Base-by-base conservation (phyloP, 805 yeast genomes). In the Pichia manshurica region DNA sequence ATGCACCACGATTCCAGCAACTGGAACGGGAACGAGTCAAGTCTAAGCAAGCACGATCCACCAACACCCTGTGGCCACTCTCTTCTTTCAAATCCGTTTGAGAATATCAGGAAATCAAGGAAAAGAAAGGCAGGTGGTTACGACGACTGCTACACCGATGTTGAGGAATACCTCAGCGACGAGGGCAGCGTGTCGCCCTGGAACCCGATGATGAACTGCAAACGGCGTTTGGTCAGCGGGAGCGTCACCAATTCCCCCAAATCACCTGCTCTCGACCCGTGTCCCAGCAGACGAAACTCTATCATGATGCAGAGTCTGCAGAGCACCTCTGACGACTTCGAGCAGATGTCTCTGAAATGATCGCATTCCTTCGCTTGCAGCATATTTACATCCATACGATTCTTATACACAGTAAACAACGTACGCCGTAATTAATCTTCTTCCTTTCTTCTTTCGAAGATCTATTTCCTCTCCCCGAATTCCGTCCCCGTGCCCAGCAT, bases 321-420 rank as follows among this genome's bases (percentile, higher is more conserved):
- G 40, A 56, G 59, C 32, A 48, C 69, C 2, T 57, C 64, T 5
- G 66, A 60, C 40, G 68, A 63, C 15, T 46, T 64, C 17, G 68
- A 63, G 40, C 48, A 56, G 44, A 55, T 63, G 63, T 55, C 59
- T 31, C 37, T 65, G 22, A 45, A 40, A 19, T 47, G 13, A 28
- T 6, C 13, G 15, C n/a, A n/a, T n/a, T n/a, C n/a, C n/a, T n/a
- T n/a, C n/a, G n/a, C n/a, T n/a, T n/a, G n/a, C n/a, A n/a, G n/a
- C n/a, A 25, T 25, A 7, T 25, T 8, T 25, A 25, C 29, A 7
- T 25, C 29, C 10, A 25, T 25, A 25, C 10, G 29, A 25, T 25
- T 10, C 29, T 25, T 25, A 25, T 25, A 8, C 29, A 25, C 29
- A 25, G 29, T 25, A 8, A 7, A 25, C 10, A 25, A 25, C 29